phyloP scores from a whole-genome alignment of 2,329 filamentous ascomycete species.

The Trichoderma sp. region DNA sequence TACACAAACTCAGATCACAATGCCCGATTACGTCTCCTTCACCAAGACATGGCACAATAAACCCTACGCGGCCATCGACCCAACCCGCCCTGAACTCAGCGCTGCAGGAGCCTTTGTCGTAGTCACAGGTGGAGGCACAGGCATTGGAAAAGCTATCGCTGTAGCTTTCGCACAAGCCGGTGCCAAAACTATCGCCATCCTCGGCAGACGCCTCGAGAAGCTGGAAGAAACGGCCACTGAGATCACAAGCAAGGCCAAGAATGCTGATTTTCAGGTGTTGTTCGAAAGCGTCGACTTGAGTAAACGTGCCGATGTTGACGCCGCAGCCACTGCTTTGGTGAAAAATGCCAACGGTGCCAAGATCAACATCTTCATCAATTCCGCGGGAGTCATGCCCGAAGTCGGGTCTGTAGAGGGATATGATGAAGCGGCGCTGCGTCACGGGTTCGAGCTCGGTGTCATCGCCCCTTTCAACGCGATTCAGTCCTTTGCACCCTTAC shows the following conservation, averaged over 20 bases:
- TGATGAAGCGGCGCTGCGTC: background rate
- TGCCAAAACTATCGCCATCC: background rate
- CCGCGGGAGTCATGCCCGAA: background rate
- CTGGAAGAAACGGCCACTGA: background rate
- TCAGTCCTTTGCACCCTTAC: background rate
- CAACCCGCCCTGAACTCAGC: background rate
- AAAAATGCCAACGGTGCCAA: background rate
- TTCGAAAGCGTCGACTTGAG: background rate
- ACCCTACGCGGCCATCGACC: background rate
- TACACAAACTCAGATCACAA: background rate
- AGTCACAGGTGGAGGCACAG: background rate
- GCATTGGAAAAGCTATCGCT: background rate
- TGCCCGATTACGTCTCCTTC: background rate
- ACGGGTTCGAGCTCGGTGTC: background rate
- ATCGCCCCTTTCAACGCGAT: background rate
- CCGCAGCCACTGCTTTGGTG: background rate
- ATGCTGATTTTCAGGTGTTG: background rate
- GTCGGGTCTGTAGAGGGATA: background rate
- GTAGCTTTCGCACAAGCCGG: background rate
- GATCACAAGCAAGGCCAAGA: background rate
- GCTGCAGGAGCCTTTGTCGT: background rate
- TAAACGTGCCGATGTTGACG: background rate
- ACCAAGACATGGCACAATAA: background rate
- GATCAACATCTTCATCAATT: background rate
- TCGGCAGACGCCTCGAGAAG: background rate